phyloP scores from a whole-genome alignment of 352 stramenopile species.

The Pythium folliculosum region DNA sequence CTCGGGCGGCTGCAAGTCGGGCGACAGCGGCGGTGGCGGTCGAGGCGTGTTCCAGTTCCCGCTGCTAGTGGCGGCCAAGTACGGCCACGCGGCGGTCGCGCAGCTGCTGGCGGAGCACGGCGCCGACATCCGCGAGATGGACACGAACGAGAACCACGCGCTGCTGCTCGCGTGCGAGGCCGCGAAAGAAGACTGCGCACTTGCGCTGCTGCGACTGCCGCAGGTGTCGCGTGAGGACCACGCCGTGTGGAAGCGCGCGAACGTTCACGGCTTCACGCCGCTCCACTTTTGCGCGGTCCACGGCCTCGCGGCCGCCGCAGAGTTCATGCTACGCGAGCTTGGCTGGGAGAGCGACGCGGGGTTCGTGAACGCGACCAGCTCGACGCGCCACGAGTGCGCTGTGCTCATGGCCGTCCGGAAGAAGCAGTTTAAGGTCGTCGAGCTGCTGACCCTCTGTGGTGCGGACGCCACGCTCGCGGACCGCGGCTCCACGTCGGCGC shows the following conservation, averaged over 20 bases:
- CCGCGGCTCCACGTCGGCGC: slow-evolving; percentile 49
- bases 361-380: slow-evolving; percentile 52
- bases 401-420: slow-evolving; percentile 70
- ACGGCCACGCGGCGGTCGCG: slow-evolving; percentile 88
- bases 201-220: slow-evolving; percentile 40
- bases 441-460: slow-evolving; percentile 42
- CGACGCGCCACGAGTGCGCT: slow-evolving; percentile 51
- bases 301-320: slow-evolving; percentile 36
- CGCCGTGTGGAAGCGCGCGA: slow-evolving; percentile 44
- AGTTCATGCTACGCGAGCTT: slow-evolving; percentile 41
- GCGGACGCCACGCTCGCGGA: slow-evolving; percentile 49
- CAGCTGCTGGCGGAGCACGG: slow-evolving; percentile 62
- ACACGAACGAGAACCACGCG: slow-evolving; percentile 51
- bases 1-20: slow-evolving; percentile 2
- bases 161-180: slow-evolving; percentile 60
- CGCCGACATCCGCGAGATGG: slow-evolving; percentile 37
- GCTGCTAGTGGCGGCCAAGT: slow-evolving; percentile 91
- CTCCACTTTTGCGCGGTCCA: slow-evolving; percentile 62
- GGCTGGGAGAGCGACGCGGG: slow-evolving; percentile 32
- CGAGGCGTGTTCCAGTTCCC: slow-evolving; percentile 34
- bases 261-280: slow-evolving; percentile 57
- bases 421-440: slow-evolving; percentile 44
- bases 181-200: slow-evolving; percentile 50
- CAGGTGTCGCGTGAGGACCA: slow-evolving; percentile 2
- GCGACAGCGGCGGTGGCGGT: not conserved